Base-by-base conservation (phyloP, 169 alveolate genomes). In the Plasmodium malariae region DNA sequence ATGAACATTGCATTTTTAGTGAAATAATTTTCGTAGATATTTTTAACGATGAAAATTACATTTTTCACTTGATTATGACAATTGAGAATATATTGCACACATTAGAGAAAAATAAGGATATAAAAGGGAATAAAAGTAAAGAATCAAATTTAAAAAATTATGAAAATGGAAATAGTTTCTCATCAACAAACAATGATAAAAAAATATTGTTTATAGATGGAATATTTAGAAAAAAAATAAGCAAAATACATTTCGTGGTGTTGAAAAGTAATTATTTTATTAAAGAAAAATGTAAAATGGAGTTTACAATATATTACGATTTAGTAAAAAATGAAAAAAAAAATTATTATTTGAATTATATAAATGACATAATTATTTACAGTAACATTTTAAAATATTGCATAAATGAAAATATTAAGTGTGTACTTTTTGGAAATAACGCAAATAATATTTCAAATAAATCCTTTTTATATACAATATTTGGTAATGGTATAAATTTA, bases 401-500 rank as follows among this genome's bases (percentile, higher is more conserved):
- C 30, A 19, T 49, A 24, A 62, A 83, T 60, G 74, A 83, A 63
- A 67, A 83, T 30, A 83, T 83, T 57, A 67, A 83, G 21, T 83
- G 68, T 43, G 91, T 83, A 2, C 78, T 83, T 59, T 67, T 21
- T 34, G 91, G 91, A 12, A 68, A 83, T 67, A 83, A 69, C 59
- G 91, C 91, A 83, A 83, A 83, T 67, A 83, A 83, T 59, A 83
- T 83, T 14, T 67, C 91, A 40, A 69, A 83, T 59, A 83, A 83
- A 32, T 54, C 91, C 21, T 67, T 83, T 67, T 43, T 83, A 45
- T 69, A 83, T 30, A 83, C 91, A 17, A 69, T 83, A 49, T 51
- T 67, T 34, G 91, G 91, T 0, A 67, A 83, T 59, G 91, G 91
- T 19, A 67, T 83, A 34, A 83, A 67, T 55, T 19, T 83, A 21